Evolutionary conservation across 2,329 filamentous ascomycete species (phyloP), one percentile per base, ranked within the genome.

Genomic region (Curvularia eragrostidis): DNA sequence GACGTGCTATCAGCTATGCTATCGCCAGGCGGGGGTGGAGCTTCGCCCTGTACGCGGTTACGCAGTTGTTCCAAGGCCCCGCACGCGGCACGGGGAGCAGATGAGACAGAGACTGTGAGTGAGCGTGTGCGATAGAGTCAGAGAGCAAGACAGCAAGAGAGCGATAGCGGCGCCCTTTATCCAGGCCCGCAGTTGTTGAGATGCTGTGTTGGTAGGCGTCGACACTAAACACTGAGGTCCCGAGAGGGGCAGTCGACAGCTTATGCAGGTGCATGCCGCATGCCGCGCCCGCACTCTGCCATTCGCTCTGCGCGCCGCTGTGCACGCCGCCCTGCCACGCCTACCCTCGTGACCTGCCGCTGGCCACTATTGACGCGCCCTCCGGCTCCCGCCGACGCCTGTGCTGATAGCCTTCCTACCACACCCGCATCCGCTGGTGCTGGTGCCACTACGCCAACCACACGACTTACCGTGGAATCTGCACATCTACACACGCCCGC

Each of bases 241-340:
- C 38, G 49, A 58, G 49, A 59, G 57, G 53, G 61, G 64, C 59
- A 63, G 54, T 47, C 56, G 49, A 42, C 41, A 38, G 50, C 61
- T 66, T 61, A 56, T 61, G 64, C 64, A 65, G 64, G 60, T 64
- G 59, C 58, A 52, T 47, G 51, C 6, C 41, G 39, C 41, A 43
- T 43, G 41, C 23, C 18, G 51, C 48, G 19, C 49, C 30, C 48
- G 23, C 44, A 23, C 13, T 28, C 54, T 53, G 43, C 51, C 12
- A 54, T 61, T 60, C 58, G 58, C 36, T 32, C 32, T n/a, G n/a
- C n/a, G n/a, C n/a, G n/a, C n/a, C n/a, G n/a, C n/a, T n/a, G n/a
- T n/a, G n/a, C 3, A n/a, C 32, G 30, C 30, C 12, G 30, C 30
- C 30, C 30, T 32, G 12, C 13, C 12, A 32, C 10, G 30, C 30